These are phyloP conservation scores for Puccinellia tenuiflora DNA, from an alignment of 176 grass and related monocot genomes.

Conservation along the genomic window DNA sequence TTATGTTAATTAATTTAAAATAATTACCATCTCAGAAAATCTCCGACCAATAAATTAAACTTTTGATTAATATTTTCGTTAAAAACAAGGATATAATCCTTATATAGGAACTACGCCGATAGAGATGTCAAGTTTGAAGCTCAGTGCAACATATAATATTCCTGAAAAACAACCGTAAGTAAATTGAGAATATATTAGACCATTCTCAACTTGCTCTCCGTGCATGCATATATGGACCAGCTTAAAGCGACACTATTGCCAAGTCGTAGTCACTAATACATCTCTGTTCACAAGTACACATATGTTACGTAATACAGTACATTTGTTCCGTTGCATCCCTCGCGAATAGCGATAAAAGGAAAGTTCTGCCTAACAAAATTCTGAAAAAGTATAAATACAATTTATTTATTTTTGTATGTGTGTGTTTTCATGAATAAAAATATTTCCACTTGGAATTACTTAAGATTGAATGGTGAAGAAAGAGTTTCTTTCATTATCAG, in stretches of 20 bases:
- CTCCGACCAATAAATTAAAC: too few relatives aligned
- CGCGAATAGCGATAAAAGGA: not conserved
- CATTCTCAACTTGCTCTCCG: not conserved
- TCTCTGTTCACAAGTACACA: not conserved
- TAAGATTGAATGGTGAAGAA: too few relatives aligned
- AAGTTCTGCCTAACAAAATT: not conserved
- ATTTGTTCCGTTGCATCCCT: not conserved
- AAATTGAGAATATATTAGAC: not conserved
- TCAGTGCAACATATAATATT: not conserved
- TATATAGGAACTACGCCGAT: too few relatives aligned
- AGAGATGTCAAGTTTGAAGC: not conserved
- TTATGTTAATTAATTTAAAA: too few relatives aligned
- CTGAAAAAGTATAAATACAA: not conserved
- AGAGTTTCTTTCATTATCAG: too few relatives aligned
- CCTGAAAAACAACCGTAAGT: not conserved
- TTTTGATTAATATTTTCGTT: too few relatives aligned
- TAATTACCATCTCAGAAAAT: too few relatives aligned
- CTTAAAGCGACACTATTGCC: not conserved
- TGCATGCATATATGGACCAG: not conserved
- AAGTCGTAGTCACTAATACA: not conserved
- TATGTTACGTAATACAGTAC: not conserved
- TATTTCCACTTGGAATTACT: too few relatives aligned
- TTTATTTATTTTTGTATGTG: not conserved
- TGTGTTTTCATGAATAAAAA: too few relatives aligned
- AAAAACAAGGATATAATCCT: too few relatives aligned